These are phyloP conservation scores for Penicillium sp. DNA, from an alignment of 2,329 filamentous ascomycete genomes.

Conservation along the genomic window DNA sequence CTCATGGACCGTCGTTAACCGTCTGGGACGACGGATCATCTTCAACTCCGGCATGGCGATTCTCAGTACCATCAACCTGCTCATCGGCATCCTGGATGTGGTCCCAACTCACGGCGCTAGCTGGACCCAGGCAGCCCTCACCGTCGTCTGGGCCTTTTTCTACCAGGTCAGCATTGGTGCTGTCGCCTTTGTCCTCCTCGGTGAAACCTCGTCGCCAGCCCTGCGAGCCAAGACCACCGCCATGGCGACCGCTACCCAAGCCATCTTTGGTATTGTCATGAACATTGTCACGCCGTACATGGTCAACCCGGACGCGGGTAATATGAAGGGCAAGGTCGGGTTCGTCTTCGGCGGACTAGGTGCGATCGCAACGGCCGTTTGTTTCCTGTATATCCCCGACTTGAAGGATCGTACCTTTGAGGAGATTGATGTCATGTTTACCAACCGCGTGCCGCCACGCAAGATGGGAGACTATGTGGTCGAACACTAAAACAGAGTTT, in stretches of 20 bases:
- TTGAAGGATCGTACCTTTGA: neutral
- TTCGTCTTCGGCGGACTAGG: neutral
- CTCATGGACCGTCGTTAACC: neutral
- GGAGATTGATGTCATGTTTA: neutral
- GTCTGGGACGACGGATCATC: neutral
- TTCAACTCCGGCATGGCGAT: neutral
- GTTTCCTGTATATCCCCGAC: neutral
- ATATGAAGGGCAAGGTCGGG: neutral
- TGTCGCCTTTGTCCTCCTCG: conserved; percentile 49
- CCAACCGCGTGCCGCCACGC: neutral
- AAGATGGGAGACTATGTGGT: neutral
- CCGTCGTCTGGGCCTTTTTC: conserved; percentile 40
- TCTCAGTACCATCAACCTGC: neutral
- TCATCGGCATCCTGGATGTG: neutral
- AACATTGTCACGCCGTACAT: neutral
- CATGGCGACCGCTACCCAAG: neutral
- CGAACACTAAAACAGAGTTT: neutral
- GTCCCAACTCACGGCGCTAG: neutral
- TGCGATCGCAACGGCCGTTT: neutral
- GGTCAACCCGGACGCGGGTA: neutral
- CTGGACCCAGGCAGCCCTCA: conserved; percentile 38
- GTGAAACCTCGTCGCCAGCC: conserved; percentile 31
- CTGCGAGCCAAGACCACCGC: neutral
- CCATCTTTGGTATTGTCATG: neutral
- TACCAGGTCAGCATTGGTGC: conserved; percentile 43